Base-by-base conservation (phyloP, 768 basidiomycete genomes). In the Hirschioporus abietinus region DNA sequence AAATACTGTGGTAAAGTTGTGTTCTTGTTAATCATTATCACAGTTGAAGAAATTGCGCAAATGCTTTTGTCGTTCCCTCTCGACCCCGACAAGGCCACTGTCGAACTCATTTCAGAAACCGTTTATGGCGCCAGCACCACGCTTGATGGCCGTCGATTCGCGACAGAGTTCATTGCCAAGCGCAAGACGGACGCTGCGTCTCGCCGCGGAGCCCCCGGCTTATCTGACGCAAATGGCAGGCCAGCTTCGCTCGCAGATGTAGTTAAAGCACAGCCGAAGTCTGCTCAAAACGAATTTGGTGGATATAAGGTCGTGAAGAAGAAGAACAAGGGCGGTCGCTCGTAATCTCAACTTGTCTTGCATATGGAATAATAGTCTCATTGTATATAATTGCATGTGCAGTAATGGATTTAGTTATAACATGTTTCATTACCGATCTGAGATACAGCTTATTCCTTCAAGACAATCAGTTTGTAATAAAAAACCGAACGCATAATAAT, bases 71-170 rank as follows among this genome's bases (percentile, higher is more conserved):
- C 92, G 0, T 99, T 99, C 82, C 92, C 96, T 2, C 77, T 98
- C 63, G 95, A 99, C 70, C 92, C 91, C 23, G 92, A 91, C 71
- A 79, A 86, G 71, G 87, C 86, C 18, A 93, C 91, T 0, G 78
- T 87, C 59, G 97, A 99, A 78, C 89, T 97, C 74, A 99, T 99
- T 70, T 92, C 93, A 25, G 97, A 99, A 75, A 83, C 92, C 58
- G 95, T 99, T 68, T 99, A 99, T 73, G 88, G 91, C 64, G 95
- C 92, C 73, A 96, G 94, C 70, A 92, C 95, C 24, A 99, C 93
- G 1, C 86, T 99, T 63, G 95, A 99, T 73, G 97, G 97, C 6
- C 84, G 96, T 63, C 87, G 96, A 42, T 99, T 99, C 74, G 96
- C 97, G 3, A 84, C 92, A 15, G 96, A 99, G 70, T 99, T 93